Evolutionary conservation across 2,329 filamentous ascomycete genomes (phyloP).

Genomic region (Lasiodiplodia theobromae): DNA sequence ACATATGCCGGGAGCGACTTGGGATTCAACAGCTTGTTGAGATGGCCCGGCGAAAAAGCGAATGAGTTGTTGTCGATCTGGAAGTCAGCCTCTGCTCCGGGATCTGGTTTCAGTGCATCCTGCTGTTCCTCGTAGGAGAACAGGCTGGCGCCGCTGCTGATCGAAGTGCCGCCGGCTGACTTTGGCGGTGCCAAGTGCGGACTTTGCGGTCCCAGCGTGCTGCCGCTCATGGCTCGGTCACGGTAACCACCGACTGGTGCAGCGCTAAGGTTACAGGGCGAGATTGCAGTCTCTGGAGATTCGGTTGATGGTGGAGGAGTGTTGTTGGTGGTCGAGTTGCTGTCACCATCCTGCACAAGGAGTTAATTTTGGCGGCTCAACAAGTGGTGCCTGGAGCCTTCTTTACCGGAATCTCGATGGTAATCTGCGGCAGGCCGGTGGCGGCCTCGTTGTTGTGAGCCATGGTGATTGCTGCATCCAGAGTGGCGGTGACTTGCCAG

Average conservation of each 20-base stretch:
- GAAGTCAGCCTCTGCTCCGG: conserved; percentile 78
- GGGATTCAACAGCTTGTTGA: conserved; percentile 81
- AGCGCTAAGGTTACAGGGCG: conserved; percentile 8
- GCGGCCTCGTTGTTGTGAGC: not conserved
- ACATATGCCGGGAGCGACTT: conserved; percentile 79
- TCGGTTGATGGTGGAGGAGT: not conserved
- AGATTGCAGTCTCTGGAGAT: conserved; percentile 8
- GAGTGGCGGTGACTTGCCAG: conserved; percentile 7
- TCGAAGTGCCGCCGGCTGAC: conserved; percentile 24
- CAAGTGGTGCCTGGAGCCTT: not conserved
- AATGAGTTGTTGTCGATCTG: conserved; percentile 76
- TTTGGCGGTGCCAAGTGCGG: conserved; percentile 23
- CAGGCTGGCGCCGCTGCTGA: conserved; percentile 26
- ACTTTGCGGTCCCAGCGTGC: conserved; percentile 18
- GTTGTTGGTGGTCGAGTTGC: not conserved
- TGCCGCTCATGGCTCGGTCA: conserved; percentile 30
- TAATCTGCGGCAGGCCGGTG: conserved; percentile 15
- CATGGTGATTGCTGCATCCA: conserved; percentile 5
- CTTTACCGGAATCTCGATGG: conserved; percentile 18
- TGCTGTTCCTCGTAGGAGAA: conserved; percentile 40
- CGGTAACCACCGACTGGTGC: not conserved
- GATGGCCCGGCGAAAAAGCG: conserved; percentile 80
- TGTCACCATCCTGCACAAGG: conserved; percentile 11
- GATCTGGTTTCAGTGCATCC: conserved; percentile 77
- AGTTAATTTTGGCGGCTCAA: not conserved